These are phyloP conservation scores for Zanthoxylum bungeanum DNA, from an alignment of 345 rosid species.

Conservation along the genomic window DNA sequence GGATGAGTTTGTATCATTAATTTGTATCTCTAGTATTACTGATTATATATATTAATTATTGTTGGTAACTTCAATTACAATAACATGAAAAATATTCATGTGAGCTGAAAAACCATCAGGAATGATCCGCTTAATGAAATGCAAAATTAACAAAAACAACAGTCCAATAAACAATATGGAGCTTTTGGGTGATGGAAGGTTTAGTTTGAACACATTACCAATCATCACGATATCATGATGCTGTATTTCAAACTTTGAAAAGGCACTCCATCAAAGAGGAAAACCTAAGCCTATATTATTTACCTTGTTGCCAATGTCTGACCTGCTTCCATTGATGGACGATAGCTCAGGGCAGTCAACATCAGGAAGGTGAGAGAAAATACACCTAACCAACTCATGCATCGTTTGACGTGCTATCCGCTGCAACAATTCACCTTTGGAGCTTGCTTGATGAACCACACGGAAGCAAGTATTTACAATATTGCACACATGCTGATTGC, in stretches of 20 bases:
- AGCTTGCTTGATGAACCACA: conserved; percentile 68
- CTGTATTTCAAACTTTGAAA: conserved; percentile 1
- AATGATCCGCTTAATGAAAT: background rate
- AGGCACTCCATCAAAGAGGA: background rate
- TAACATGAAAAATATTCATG: background rate
- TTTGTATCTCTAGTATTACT: background rate
- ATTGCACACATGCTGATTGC: conserved; percentile 68
- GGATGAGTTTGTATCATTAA: background rate
- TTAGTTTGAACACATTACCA: background rate
- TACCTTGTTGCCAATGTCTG: conserved; percentile 33
- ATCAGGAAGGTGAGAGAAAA: conserved; percentile 63
- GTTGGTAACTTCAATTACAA: background rate
- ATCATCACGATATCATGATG: background rate
- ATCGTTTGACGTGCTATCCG: conserved; percentile 71
- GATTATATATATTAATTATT: background rate
- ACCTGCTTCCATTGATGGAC: conserved; percentile 21
- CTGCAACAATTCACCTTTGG: conserved; percentile 73
- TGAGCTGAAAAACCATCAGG: background rate
- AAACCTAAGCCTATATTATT: conserved; percentile 1
- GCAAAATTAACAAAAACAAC: background rate
- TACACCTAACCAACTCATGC: conserved; percentile 71
- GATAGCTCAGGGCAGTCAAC: conserved; percentile 21
- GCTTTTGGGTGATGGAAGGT: background rate
- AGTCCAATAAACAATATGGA: background rate
- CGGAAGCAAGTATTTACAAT: conserved; percentile 70